Evolutionary conservation across 2,329 filamentous ascomycete species (phyloP), one percentile per base, ranked within the genome.

Genomic region (Pseudogymnoascus verrucosus): DNA sequence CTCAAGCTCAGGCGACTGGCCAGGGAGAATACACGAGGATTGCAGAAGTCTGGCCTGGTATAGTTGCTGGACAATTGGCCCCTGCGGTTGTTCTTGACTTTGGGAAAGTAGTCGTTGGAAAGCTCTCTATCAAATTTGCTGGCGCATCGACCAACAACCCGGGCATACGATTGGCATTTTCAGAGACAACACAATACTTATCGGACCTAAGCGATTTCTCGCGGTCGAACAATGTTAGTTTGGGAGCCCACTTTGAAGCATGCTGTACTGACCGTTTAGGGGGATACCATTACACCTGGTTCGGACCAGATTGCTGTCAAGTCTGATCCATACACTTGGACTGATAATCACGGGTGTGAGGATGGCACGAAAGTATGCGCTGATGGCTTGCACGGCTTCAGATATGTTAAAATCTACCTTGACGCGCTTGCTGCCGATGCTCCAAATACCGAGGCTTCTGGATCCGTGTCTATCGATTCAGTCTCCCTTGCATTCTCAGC

Each of bases 311-410:
- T 82, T 65, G 79, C 79, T 2, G 81, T 83, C 14, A 68, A 71
- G 39, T 69, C 72, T 2, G 62, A 73, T 3, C 69, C 74, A 3
- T 81, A 78, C 63, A 78, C 74, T 1, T 83, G 80, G 80, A 75
- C 71, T 8, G 72, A 80, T 63, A 70, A 73, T 37, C 74, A 77
- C 62, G 79, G 79, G 10, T 83, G 80, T 64, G 70, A 77, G 42
- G 70, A 76, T 51, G 74, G 70, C 16, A 72, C 64, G 5, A 70
- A 80, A 63, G 79, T 83, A 11, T 83, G 81, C 67, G 73, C 78
- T 0, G 81, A 83, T 64, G 81, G 81, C 2, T 71, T 83, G 4
- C 81, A 83, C 62, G 81, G 80, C 4, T 83, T 83, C 67, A 77
- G 81, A 39, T 83, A 82, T 64, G 67, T 83, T 40, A 80, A 76